Percentiles rank a stretch among this genome's conserved stretches.
Evolutionary conservation across 164 flowering plant genomes (phyloP).

Genomic region (Aristolochia contorta): DNA sequence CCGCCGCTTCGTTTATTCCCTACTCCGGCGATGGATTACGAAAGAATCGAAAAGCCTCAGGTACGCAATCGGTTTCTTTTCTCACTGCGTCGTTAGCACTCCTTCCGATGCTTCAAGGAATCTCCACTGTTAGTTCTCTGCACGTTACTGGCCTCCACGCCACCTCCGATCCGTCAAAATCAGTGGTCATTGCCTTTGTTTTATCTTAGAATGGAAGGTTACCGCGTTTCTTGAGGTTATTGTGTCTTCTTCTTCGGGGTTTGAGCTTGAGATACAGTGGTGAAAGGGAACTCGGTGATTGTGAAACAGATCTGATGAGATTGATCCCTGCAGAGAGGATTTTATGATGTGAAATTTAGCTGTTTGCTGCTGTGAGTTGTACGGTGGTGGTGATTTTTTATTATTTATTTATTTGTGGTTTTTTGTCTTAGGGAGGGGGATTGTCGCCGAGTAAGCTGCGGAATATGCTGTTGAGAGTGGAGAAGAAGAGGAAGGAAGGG

Average conservation of each 20-base stretch:
- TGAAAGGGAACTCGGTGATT: not conserved
- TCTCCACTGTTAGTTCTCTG: not conserved
- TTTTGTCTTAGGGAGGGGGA: constrained; percentile 37
- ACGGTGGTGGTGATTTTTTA: not conserved
- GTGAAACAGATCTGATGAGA: not conserved
- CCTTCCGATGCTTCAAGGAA: not conserved
- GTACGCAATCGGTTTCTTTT: constrained; percentile 5
- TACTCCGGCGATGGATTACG: constrained; percentile 25
- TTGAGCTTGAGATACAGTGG: not conserved
- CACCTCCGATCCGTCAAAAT: constrained; percentile 1
- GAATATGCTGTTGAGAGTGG: constrained; percentile 54
- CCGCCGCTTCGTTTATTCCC: too few species aligned
- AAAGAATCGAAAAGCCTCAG: constrained; percentile 32
- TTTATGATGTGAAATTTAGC: not conserved
- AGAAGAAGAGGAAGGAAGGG: constrained; percentile 52
- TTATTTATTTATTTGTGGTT: not conserved
- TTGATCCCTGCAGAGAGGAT: not conserved
- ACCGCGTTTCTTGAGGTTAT: not conserved
- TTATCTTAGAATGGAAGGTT: not conserved
- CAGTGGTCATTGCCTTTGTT: not conserved
- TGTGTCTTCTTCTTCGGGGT: not conserved
- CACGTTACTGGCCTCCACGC: too few species aligned
- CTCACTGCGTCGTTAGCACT: not conserved
- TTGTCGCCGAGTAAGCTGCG: constrained; percentile 72
- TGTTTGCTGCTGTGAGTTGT: not conserved